Percentiles rank a stretch among this genome's conserved stretches.
These are phyloP conservation scores for Geotrichum bryndzae DNA, from an alignment of 1,139 yeast genomes.

Conservation along the genomic window DNA sequence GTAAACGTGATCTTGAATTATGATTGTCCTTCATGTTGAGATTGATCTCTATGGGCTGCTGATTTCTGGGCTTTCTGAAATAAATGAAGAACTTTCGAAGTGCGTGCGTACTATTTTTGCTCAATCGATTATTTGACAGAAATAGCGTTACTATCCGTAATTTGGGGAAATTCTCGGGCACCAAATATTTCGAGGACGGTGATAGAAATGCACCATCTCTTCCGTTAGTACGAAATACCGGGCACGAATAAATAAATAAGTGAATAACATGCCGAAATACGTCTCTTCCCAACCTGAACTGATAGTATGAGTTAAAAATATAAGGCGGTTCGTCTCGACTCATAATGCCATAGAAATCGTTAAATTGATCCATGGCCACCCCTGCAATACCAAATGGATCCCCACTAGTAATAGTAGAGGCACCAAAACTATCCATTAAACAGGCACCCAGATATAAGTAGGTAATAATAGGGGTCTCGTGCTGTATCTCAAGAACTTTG, in stretches of 20 bases:
- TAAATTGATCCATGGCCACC: not conserved
- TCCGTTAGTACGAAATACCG: too few species aligned
- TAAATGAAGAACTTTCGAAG: not conserved
- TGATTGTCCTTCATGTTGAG: not conserved
- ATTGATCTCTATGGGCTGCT: not conserved
- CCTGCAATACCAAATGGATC: not conserved
- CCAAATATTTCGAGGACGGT: not conserved
- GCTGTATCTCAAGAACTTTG: not conserved
- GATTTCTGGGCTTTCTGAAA: not conserved
- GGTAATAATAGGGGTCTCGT: not conserved
- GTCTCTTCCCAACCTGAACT: not conserved
- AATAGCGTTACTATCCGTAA: not conserved
- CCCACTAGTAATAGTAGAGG: too few species aligned
- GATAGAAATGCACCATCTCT: not conserved
- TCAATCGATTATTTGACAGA: not conserved
- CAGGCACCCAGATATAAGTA: too few species aligned
- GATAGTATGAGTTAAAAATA: not conserved
- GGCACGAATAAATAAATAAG: not conserved
- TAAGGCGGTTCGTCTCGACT: not conserved
- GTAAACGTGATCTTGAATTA: not conserved
- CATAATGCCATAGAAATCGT: not conserved
- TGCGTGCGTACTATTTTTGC: not conserved
- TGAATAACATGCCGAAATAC: not conserved
- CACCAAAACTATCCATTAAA: too few species aligned
- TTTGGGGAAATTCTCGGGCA: not conserved